phyloP scores from a whole-genome alignment of 345 rosid genomes.

The Eucalyptus guilfoylei region DNA sequence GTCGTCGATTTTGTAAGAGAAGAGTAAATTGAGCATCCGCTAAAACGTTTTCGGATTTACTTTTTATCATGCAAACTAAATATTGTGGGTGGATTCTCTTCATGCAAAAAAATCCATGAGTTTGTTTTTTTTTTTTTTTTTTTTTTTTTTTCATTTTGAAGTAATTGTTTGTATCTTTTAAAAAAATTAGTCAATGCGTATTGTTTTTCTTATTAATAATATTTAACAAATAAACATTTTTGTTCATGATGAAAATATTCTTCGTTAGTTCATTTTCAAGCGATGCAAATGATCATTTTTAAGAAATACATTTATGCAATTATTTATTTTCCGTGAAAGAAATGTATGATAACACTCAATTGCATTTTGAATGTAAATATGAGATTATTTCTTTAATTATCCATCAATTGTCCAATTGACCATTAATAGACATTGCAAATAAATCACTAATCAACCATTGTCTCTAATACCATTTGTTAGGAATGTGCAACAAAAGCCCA shows the following conservation, averaged over 20 bases:
- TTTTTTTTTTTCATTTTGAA: neutral
- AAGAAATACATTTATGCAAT: no score
- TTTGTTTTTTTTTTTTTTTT: no score
- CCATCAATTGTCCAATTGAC: neutral
- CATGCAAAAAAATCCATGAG: neutral
- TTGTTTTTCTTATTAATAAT: no score
- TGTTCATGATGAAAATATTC: no score
- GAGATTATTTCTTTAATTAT: neutral
- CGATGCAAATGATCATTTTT: no score
- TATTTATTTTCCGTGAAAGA: no score
- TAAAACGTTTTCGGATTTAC: no score
- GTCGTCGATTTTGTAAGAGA: neutral
- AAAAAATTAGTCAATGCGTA: neutral
- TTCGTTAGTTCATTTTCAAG: no score
- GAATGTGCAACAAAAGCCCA: neutral
- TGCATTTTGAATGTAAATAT: neutral
- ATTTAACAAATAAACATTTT: no score
- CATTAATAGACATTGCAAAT: neutral
- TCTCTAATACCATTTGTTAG: neutral
- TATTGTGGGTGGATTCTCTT: neutral
- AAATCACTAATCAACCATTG: neutral
- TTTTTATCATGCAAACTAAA: neutral
- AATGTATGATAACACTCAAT: no score
- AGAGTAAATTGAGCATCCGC: neutral
- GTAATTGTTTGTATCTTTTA: no score